A percentile compares a stretch with the other conserved stretches of the same genome.
Conservation (phyloP, 306 rosid species). For the Myrica gale region DNA sequence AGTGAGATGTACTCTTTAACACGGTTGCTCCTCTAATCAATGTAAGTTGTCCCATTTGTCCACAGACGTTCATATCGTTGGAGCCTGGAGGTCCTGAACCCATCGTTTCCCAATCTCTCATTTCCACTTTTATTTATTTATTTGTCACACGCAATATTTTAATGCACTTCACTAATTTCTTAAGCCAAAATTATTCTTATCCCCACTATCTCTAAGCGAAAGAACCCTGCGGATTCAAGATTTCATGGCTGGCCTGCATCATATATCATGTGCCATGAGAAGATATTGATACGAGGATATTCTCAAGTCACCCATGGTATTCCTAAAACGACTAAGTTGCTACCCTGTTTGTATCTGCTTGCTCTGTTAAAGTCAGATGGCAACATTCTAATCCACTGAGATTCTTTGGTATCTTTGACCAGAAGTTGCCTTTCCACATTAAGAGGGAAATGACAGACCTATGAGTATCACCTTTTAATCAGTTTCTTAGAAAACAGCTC, state of each 20-base stretch:
- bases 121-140: too few species aligned
- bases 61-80: too few species aligned
- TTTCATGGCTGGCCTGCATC: neutral
- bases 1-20: too few species aligned
- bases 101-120: too few species aligned
- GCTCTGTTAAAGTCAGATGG: neutral
- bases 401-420: neutral
- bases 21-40: too few species aligned
- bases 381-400: neutral
- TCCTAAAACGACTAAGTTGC: too few species aligned
- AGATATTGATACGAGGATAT: neutral
- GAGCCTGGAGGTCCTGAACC: too few species aligned
- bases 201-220: neutral
- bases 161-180: neutral
- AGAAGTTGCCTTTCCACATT: neutral
- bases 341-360: too few species aligned
- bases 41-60: too few species aligned
- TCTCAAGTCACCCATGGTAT: neutral
- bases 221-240: neutral
- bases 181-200: neutral
- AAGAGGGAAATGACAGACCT: neutral
- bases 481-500: neutral
- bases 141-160: too few species aligned
- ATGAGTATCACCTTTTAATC: neutral
- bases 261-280: neutral